Evolutionary conservation across 495 filamentous ascomycete genomes (phyloP), one percentile per base, ranked within the genome.

Genomic region (Gamarada debralockiae): DNA sequence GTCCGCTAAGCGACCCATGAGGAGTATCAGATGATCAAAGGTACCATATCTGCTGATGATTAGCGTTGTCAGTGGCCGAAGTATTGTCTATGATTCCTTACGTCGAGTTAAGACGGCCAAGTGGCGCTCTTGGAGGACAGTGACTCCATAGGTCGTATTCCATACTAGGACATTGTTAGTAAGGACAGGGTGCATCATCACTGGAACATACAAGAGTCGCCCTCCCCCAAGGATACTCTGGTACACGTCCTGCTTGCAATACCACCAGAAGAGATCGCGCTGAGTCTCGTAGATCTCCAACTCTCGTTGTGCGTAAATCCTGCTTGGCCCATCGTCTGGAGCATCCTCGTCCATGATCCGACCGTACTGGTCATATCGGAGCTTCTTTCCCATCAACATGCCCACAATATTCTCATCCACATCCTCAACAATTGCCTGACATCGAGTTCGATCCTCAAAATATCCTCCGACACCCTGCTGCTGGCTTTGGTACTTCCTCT

Each of bases 201-300:
- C 42, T 34, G 39, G 23, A 33, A 53, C 91, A 77, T 70, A 96
- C 92, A 95, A 82, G 25, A 92, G 75, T 44, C 77, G 74, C 53
- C 90, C 89, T 2, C 89, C 93, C 59, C 93, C 92, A 31, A 98
- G 70, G 52, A 97, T 77, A 62, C 90, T 91, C 66, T 97, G 92
- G 60, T 91, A 89, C 5, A 85, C 80, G 68, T 98, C 93, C 68
- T 96, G 92, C 69, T 96, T 95, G 49, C 77, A 83, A 68, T 86
- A 98, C 90, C 90, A 97, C 93, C 93, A 98, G 70, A 87, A 95
- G 24, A 98, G 73, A 68, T 98, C 93, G 49, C 85, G 81, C 48
- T 95, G 79, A 33, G 87, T 80, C 63, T 90, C 82, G 61, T 87
- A 95, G 21, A 71, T 79, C 54, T 92, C 87, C 44, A 92, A 76